Evolutionary conservation across 768 basidiomycete species (phyloP).

Genomic region (Punctularia strigosozonata): DNA sequence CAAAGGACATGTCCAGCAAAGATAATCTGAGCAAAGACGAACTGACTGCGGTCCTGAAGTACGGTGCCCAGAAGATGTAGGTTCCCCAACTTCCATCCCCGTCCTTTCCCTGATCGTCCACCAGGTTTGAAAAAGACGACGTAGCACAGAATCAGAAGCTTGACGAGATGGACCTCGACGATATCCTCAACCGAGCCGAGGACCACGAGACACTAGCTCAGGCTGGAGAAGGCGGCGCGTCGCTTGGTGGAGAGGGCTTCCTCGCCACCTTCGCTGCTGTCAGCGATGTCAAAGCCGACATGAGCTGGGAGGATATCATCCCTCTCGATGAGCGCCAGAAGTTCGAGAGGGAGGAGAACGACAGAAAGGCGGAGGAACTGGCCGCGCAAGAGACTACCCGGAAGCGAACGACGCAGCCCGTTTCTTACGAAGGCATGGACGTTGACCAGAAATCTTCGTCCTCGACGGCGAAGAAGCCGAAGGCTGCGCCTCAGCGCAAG

Average conservation of each 20-base stretch:
- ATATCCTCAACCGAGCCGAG: conserved; percentile 93
- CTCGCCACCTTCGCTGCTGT: conserved; percentile 90
- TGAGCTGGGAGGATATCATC: conserved; percentile 99
- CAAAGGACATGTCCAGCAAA: conserved; percentile 61
- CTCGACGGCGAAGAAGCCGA: conserved; percentile 63
- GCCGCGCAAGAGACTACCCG: conserved; percentile 58
- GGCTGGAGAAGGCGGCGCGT: conserved; percentile 75
- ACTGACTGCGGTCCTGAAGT: conserved; percentile 93
- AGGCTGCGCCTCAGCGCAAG: conserved; percentile 68
- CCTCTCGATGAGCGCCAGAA: conserved; percentile 83
- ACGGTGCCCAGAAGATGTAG: conserved; percentile 95
- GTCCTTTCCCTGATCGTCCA: conserved; percentile 8
- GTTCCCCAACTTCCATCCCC: conserved; percentile 18
- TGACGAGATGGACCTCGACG: conserved; percentile 98
- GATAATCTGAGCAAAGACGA: conserved; percentile 93
- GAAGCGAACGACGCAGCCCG: conserved; percentile 77
- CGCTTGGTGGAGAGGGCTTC: conserved; percentile 96
- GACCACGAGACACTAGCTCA: conserved; percentile 90
- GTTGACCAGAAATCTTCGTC: conserved; percentile 59
- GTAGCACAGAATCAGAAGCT: conserved; percentile 87
- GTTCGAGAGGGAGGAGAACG: conserved; percentile 72
- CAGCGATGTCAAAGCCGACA: conserved; percentile 97
- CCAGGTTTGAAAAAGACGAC: conserved; percentile 96
- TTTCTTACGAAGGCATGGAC: conserved; percentile 92
- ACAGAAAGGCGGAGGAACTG: conserved; percentile 61